Evolutionary conservation across 139 green algal genomes (phyloP).

Genomic region (Spirogloea muscicola): DNA sequence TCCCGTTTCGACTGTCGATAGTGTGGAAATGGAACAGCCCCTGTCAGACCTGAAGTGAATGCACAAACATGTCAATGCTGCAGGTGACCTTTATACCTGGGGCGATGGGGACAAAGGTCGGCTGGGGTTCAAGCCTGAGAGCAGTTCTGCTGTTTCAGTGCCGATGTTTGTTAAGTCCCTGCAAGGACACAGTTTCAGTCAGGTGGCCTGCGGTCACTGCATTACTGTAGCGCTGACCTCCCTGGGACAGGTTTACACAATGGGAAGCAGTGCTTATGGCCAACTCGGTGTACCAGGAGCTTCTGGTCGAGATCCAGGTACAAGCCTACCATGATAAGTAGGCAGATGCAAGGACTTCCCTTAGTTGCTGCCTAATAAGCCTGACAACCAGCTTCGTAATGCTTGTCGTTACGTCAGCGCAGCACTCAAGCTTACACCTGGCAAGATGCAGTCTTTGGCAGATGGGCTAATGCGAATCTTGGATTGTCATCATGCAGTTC

Average conservation of each 20-base stretch:
- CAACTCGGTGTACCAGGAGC: constrained; percentile 24
- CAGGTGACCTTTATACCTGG: constrained; percentile 39
- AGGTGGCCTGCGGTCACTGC: constrained; percentile 41
- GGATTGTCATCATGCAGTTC: neutral
- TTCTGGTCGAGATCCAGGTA: constrained; percentile 21
- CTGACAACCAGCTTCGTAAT: neutral
- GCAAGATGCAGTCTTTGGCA: no score
- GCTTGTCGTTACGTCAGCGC: neutral
- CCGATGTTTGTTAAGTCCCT: constrained; percentile 23
- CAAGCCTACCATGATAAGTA: neutral
- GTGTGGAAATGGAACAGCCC: neutral
- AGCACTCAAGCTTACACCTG: no score
- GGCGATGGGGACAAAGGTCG: constrained; percentile 42
- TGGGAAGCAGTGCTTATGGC: constrained; percentile 23
- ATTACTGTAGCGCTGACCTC: constrained; percentile 35
- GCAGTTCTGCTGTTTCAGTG: neutral
- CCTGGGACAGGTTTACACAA: constrained; percentile 30
- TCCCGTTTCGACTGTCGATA: neutral
- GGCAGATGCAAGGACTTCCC: neutral
- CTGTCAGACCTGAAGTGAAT: neutral
- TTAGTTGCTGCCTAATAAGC: neutral
- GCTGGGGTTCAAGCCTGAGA: constrained; percentile 36
- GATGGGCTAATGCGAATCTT: no score
- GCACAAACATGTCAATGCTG: no score
- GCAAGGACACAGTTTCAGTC: neutral